Evolutionary conservation across 225 moss, liverwort and hornwort species (phyloP), one percentile per base, ranked within the genome.

Genomic region (Marchantia polymorpha): DNA sequence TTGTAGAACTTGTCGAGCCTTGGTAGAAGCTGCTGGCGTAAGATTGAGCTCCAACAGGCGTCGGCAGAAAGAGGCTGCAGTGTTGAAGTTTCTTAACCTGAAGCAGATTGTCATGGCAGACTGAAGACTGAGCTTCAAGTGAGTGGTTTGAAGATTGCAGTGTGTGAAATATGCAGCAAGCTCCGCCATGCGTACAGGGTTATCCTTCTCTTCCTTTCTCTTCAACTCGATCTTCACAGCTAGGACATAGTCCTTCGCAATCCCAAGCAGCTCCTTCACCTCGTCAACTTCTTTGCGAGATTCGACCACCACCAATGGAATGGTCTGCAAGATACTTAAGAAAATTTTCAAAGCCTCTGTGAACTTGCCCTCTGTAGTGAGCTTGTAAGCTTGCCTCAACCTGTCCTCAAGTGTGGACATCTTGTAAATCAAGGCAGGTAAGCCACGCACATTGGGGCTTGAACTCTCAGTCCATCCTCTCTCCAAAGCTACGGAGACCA

Each of bases 161-260:
- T 97, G 93, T 48, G 94, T 97, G 82, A 97, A 97, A 79, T 94
- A 97, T 56, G 96, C 96, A 68, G 93, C 92, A 76, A 97, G 93
- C 88, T 97, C 94, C 22, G 86, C 87, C 75, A 92, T 92, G 25
- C 93, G 89, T 76, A 88, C 82, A 51, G 87, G 77, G 77, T 93
- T 92, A 30, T 97, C 96, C 78, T 71, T 93, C 86, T 93, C 89
- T 54, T 97, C 96, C 83, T 89, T 97, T 75, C 92, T 91, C 84
- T 87, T 94, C 22, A 92, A 85, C 77, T 97, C 96, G 79, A 97
- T 94, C 79, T 85, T 90, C 75, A 97, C 73, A 2, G 94, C 96
- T 54, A 97, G 80, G 3, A 91, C 90, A 54, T 97, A 97, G 83
- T 94, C 94, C 77, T 93, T 97, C 0, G 94, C 89, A 63, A 93